A percentile compares a stretch with the other conserved stretches of the same genome.
Evolutionary conservation across 176 grass and related monocot genomes (phyloP).

Genomic region (Aegilops tauschii): DNA sequence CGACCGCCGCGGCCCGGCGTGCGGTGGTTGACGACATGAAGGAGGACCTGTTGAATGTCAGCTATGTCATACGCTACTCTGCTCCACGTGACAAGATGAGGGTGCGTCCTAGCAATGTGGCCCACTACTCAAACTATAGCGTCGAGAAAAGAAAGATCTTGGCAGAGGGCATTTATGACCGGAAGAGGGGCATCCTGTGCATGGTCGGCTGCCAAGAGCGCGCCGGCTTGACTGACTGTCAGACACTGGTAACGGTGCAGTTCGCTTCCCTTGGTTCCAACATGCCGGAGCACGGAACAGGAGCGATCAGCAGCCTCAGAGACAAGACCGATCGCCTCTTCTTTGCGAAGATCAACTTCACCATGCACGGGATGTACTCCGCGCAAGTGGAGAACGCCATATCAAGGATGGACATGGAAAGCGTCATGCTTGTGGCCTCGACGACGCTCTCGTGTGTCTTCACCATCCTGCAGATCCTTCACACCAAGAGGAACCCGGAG

Average conservation of each 20-base stretch:
- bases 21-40: not conserved
- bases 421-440: no score
- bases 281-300: not conserved
- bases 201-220: constrained; percentile 44
- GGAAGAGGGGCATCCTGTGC: constrained; percentile 43
- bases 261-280: not conserved
- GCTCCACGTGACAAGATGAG: not conserved
- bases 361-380: not conserved
- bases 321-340: constrained; percentile 36
- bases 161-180: constrained; percentile 63
- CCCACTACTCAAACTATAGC: not conserved
- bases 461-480: no score
- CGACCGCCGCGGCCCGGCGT: not conserved
- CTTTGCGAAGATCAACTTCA: constrained; percentile 27
- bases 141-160: not conserved
- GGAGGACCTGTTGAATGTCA: constrained; percentile 21
- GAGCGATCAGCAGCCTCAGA: constrained; percentile 55
- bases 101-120: no score
- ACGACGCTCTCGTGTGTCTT: no score
- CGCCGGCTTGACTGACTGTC: not conserved
- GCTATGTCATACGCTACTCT: constrained; percentile 17
- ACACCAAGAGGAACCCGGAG: no score
- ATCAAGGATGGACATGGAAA: constrained; percentile 19
- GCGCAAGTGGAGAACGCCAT: not conserved
- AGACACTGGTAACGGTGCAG: constrained; percentile 34